Percentiles rank a stretch among this genome's conserved stretches.
These are phyloP conservation scores for Phytopythium sindhum DNA, from an alignment of 352 stramenopile genomes.

Conservation along the genomic window DNA sequence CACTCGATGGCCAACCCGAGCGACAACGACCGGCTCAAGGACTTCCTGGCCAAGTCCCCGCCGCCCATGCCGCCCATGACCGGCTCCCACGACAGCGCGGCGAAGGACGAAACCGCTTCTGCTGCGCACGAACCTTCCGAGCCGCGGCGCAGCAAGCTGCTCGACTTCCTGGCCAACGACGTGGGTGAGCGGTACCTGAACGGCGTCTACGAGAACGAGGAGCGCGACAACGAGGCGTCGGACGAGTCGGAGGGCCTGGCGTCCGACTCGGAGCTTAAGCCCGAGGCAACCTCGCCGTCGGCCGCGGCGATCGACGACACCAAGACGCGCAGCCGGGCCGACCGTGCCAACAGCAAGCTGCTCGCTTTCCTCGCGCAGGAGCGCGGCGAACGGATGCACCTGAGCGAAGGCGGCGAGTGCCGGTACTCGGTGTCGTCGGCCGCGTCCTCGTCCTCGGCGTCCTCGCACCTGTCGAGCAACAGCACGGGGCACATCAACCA, in stretches of 20 bases:
- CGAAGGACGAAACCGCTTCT: slow-evolving; percentile 7
- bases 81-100: neutral
- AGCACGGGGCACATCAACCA: slow-evolving; percentile 2
- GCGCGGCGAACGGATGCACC: slow-evolving; percentile 39
- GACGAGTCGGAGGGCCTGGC: slow-evolving; percentile 22
- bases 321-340: slow-evolving; percentile 13
- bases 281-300: slow-evolving; percentile 15
- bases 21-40: slow-evolving; percentile 31
- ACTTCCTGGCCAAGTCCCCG: slow-evolving; percentile 44
- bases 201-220: slow-evolving; percentile 66
- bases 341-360: slow-evolving; percentile 49
- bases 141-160: slow-evolving; percentile 55
- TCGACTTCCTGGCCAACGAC: slow-evolving; percentile 75
- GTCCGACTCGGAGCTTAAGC: slow-evolving; percentile 17
- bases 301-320: slow-evolving; percentile 14
- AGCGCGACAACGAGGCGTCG: slow-evolving; percentile 26
- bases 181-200: slow-evolving; percentile 67
- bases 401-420: slow-evolving; percentile 15
- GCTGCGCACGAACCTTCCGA: slow-evolving; percentile 1
- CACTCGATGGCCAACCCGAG: slow-evolving; percentile 13
- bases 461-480: slow-evolving; percentile 3
- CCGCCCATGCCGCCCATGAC: slow-evolving; percentile 12
- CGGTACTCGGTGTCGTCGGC: slow-evolving; percentile 27
- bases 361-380: slow-evolving; percentile 59
- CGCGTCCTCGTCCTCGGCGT: slow-evolving; percentile 15